phyloP scores from a whole-genome alignment of 371 early-diverging fungal species.

The Phascolomyces articulosus region DNA sequence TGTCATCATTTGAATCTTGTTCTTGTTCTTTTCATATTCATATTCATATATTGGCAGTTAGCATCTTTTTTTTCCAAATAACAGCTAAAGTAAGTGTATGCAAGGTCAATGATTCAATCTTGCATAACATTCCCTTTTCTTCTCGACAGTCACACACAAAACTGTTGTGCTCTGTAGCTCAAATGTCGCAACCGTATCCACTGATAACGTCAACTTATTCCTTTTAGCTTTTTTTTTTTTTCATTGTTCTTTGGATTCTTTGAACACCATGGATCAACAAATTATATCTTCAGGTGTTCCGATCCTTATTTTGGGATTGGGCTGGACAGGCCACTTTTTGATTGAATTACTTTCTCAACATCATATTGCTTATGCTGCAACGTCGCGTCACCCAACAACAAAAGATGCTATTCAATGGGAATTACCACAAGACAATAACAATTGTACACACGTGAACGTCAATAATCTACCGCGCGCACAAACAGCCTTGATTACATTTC shows the following conservation, averaged over 20 bases:
- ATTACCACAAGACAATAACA: slow-evolving; percentile 15
- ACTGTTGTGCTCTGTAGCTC: background rate
- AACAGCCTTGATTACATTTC: slow-evolving; percentile 49
- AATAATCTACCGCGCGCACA: slow-evolving; percentile 27
- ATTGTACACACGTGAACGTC: slow-evolving; percentile 16
- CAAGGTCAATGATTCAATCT: background rate
- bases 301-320: slow-evolving; percentile 46
- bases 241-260: background rate
- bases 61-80: too few species aligned
- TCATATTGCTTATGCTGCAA: slow-evolving; percentile 37
- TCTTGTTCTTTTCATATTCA: too few species aligned
- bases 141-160: background rate
- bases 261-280: slow-evolving; percentile 27
- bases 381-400: slow-evolving; percentile 28
- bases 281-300: slow-evolving; percentile 26
- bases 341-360: slow-evolving; percentile 21
- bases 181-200: background rate
- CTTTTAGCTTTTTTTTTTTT: background rate
- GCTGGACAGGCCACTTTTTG: slow-evolving; percentile 54
- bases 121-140: background rate
- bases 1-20: too few species aligned
- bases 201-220: background rate
- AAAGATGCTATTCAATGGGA: slow-evolving; percentile 37
- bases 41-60: too few species aligned
- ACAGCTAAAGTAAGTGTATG: too few species aligned